phyloP scores from a whole-genome alignment of 306 rosid species.

The Bauhinia variegata region DNA sequence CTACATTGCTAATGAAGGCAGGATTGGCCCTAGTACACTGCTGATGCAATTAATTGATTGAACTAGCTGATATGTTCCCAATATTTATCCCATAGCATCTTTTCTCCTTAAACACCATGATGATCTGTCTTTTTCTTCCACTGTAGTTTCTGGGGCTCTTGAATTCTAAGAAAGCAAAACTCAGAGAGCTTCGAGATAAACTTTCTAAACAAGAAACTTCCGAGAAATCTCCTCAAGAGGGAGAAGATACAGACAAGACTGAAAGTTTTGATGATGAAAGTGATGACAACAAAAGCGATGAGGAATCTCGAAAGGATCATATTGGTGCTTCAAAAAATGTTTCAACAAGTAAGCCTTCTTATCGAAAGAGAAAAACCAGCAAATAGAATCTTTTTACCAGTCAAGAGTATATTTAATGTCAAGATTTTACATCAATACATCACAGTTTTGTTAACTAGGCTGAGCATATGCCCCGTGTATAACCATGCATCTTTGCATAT shows the following conservation, averaged over 20 bases:
- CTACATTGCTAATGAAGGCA: conserved; percentile 8
- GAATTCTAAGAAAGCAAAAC: conserved; percentile 82
- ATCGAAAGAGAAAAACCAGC: conserved; percentile 44
- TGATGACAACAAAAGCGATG: conserved; percentile 45
- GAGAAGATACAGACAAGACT: conserved; percentile 75
- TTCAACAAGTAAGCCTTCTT: conserved; percentile 39
- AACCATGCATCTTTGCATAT: conserved; percentile 2
- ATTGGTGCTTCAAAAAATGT: conserved; percentile 51
- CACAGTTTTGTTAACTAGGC: conserved; percentile 11
- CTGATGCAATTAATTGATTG: conserved; percentile 16
- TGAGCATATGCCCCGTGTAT: background rate
- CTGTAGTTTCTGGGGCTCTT: conserved; percentile 80
- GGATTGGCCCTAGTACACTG: conserved; percentile 1
- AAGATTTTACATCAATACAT: conserved; percentile 5
- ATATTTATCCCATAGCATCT: conserved; percentile 1
- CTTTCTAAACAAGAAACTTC: conserved; percentile 44
- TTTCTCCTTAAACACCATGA: background rate
- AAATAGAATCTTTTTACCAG: conserved; percentile 25
- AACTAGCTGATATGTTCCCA: conserved; percentile 14
- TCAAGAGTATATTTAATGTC: conserved; percentile 17
- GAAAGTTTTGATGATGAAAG: conserved; percentile 68
- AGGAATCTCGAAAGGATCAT: conserved; percentile 39
- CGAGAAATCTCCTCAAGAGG: conserved; percentile 63
- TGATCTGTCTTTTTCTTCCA: conserved; percentile 32
- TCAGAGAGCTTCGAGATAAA: conserved; percentile 75